Percentiles rank a stretch among this genome's conserved stretches.
Evolutionary conservation across 257 asterid species (phyloP).

Genomic region (Cinchona pubescens): DNA sequence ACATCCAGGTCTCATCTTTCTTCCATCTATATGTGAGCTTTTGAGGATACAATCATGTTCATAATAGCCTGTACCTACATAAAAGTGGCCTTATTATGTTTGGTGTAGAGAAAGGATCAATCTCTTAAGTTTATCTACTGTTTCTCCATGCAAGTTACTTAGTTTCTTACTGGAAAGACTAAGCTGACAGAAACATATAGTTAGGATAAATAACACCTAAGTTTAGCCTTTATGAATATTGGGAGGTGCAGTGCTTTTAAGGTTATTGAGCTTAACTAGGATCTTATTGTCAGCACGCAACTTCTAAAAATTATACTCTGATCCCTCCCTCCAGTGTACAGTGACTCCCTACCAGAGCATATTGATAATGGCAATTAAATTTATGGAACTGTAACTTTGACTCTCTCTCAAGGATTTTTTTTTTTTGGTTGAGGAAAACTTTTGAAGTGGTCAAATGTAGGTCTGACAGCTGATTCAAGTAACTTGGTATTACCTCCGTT

Average conservation of each 20-base stretch:
- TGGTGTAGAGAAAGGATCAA: background rate
- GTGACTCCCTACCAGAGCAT: too few species aligned
- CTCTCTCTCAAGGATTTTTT: too few species aligned
- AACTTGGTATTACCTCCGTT: too few species aligned
- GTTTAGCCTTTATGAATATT: background rate
- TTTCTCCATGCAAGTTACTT: background rate
- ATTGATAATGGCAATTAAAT: background rate
- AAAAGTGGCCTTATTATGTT: background rate
- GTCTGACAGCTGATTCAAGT: background rate
- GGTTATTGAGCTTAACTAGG: background rate
- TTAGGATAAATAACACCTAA: background rate
- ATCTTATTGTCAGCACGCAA: background rate
- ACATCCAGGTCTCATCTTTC: constrained; percentile 65
- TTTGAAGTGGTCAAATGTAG: background rate
- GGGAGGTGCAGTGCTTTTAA: background rate
- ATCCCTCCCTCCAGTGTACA: too few species aligned
- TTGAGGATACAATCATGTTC: background rate
- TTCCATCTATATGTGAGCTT: constrained; percentile 12
- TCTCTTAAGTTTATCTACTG: background rate
- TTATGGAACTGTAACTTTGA: background rate
- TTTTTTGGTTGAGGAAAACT: background rate
- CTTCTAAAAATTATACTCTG: too few species aligned
- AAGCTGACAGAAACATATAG: background rate
- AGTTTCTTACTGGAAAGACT: background rate
- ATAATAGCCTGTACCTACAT: background rate